Evolutionary conservation across 2,329 filamentous ascomycete genomes (phyloP), one percentile per base, ranked within the genome.

Genomic region (Hymenoscyphus occultus): DNA sequence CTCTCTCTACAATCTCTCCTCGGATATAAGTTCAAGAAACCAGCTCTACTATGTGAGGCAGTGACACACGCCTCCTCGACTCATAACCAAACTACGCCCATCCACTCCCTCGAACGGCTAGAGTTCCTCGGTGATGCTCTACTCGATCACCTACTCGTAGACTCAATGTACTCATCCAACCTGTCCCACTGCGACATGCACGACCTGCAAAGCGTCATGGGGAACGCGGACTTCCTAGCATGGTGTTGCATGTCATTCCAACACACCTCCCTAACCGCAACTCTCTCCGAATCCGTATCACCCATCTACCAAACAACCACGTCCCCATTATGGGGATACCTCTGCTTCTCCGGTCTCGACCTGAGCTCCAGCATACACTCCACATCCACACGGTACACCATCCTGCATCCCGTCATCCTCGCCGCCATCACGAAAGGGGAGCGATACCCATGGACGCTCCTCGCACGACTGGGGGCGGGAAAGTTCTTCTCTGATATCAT

Each of bases 51-150:
- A 0, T 73, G 90, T 0, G 91, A 97, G 77, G 90, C 93, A 2
- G 80, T 94, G 60, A 97, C 93, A 0, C 93, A 97, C 73, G 80
- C 86, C 0, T 93, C 91, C 0, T 58, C 74, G 71, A 4, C 14
- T 19, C 45, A 51, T 19, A 22, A 13, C 39, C 10, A 13, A 10
- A 1, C 7, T 56, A 64, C 75, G 4, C 82, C 81, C 60, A 79
- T 82, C 4, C 80, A 80, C 2, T 81, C 77, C 28, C 82, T 86
- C 13, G 90, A 97, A 70, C 85, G 93, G 0, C 83, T 97, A 0
- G 94, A 97, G 73, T 97, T 95, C 72, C 79, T 97, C 0, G 94
- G 94, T 0, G 94, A 98, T 71, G 86, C 92, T 0, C 81, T 97
- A 2, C 84, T 98, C 0, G 94, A 98, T 76, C 84, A 87, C 70